Evolutionary conservation across 2,329 filamentous ascomycete species (phyloP).

Genomic region (Truncatella angustata): DNA sequence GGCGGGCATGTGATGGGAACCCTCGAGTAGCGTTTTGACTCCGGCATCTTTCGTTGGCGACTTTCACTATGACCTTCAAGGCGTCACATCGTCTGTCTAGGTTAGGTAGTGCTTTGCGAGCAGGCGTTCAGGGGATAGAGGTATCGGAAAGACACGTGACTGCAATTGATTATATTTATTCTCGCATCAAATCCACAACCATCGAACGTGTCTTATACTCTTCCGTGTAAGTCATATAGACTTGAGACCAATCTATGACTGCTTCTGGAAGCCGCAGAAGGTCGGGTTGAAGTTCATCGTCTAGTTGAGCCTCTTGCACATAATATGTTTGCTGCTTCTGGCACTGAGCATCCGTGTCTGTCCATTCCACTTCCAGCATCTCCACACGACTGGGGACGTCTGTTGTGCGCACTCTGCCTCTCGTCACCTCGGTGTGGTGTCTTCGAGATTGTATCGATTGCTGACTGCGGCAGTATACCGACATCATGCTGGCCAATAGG

Average conservation of each 20-base stretch:
- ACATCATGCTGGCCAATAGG: neutral
- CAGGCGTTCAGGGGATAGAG: constrained; percentile 34
- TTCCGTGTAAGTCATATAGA: too few relatives aligned
- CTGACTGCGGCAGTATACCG: neutral
- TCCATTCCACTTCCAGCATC: too few relatives aligned
- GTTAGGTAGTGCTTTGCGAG: constrained; percentile 23
- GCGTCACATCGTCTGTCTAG: constrained; percentile 16
- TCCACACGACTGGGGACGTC: too few relatives aligned
- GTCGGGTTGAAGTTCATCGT: too few relatives aligned
- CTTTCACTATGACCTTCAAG: constrained; percentile 6
- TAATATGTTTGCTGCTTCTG: too few relatives aligned
- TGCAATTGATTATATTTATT: constrained; percentile 18
- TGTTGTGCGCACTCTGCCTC: too few relatives aligned
- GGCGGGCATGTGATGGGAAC: neutral
- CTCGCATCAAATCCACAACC: too few relatives aligned
- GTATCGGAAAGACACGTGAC: constrained; percentile 21
- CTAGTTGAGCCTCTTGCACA: too few relatives aligned
- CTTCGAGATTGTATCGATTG: neutral
- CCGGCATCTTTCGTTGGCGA: constrained; percentile 3
- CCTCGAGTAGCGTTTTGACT: constrained; percentile 2
- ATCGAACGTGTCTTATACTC: too few relatives aligned
- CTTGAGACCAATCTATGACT: too few relatives aligned
- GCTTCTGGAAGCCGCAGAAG: too few relatives aligned
- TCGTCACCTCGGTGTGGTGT: neutral
- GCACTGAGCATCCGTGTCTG: too few relatives aligned